A percentile compares a stretch with the other conserved stretches of the same genome.
Conservation (phyloP, 768 basidiomycete genomes). For the Macrocybe gigantea region DNA sequence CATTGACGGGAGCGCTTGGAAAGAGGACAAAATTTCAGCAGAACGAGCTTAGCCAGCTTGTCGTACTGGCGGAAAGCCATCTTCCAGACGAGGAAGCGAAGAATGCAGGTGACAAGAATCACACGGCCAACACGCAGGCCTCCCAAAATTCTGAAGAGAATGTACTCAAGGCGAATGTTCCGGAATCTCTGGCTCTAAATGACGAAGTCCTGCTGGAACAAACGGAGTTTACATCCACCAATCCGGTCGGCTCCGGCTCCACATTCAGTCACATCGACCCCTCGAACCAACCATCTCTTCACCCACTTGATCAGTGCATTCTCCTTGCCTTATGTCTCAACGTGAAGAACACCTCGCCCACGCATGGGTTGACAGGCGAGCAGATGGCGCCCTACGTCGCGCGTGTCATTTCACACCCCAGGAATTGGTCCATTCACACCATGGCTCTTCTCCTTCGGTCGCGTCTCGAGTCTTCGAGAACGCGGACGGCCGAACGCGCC, state of each 20-base stretch:
- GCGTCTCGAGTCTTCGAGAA: slow-evolving; percentile 81
- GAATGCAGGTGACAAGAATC: slow-evolving; percentile 5
- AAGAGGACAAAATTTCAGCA: slow-evolving; percentile 93
- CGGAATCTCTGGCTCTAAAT: slow-evolving; percentile 81
- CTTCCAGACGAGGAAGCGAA: slow-evolving; percentile 28
- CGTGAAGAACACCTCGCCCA: slow-evolving; percentile 83
- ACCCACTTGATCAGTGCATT: slow-evolving; percentile 92
- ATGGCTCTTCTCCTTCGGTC: slow-evolving; percentile 94
- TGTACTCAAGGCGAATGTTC: slow-evolving; percentile 31
- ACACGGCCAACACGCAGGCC: background rate
- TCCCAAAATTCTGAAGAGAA: slow-evolving; percentile 2
- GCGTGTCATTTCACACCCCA: slow-evolving; percentile 83
- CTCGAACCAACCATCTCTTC: slow-evolving; percentile 75
- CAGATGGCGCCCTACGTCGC: slow-evolving; percentile 92
- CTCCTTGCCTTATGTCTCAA: slow-evolving; percentile 88
- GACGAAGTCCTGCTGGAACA: slow-evolving; percentile 96
- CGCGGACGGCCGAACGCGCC: slow-evolving; percentile 90
- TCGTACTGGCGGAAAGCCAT: slow-evolving; percentile 87
- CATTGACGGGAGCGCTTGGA: slow-evolving; percentile 89
- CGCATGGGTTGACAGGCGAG: slow-evolving; percentile 84
- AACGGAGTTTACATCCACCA: slow-evolving; percentile 83
- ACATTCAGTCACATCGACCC: slow-evolving; percentile 74
- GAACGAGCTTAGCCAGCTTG: slow-evolving; percentile 80
- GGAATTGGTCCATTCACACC: slow-evolving; percentile 95
- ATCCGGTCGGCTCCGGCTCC: slow-evolving; percentile 37